Percentiles rank a stretch among this genome's conserved stretches.
phyloP scores from a whole-genome alignment of 768 basidiomycete genomes.

The Trametes coccinea region DNA sequence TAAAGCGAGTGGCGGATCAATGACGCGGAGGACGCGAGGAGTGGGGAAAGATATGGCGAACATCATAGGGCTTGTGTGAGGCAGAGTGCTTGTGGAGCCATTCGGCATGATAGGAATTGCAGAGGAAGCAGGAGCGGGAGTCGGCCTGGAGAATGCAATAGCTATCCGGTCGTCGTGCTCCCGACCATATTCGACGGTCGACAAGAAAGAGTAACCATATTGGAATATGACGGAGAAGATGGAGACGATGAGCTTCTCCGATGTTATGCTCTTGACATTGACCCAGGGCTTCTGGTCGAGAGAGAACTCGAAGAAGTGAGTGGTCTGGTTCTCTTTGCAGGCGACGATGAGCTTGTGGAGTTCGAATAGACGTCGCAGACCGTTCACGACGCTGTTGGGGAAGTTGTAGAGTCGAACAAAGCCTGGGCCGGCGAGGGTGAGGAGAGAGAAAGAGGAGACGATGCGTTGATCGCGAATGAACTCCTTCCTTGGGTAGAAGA shows the following conservation, averaged over 20 bases:
- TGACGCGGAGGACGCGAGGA: constrained; percentile 66
- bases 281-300: constrained; percentile 75
- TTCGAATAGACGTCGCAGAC: constrained; percentile 60
- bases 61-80: constrained; percentile 33
- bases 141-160: constrained; percentile 65
- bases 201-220: constrained; percentile 63
- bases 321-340: constrained; percentile 54
- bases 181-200: constrained; percentile 74
- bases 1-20: constrained; percentile 71
- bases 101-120: constrained; percentile 41
- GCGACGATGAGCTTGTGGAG: constrained; percentile 42
- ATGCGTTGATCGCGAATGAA: constrained; percentile 62
- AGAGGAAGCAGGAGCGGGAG: constrained; percentile 38
- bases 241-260: constrained; percentile 71
- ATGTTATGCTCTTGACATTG: constrained; percentile 60
- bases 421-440: constrained; percentile 66
- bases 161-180: constrained; percentile 73
- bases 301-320: constrained; percentile 65
- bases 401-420: constrained; percentile 73
- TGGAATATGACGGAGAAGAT: constrained; percentile 63
- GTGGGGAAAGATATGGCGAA: constrained; percentile 78
- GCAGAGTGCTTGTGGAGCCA: constrained; percentile 31
- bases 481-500: constrained; percentile 58
- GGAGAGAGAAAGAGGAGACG: constrained; percentile 62
- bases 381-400: constrained; percentile 48